Conservation (phyloP, 1,139 yeast genomes). For the Magnusiomyces magnusii region DNA sequence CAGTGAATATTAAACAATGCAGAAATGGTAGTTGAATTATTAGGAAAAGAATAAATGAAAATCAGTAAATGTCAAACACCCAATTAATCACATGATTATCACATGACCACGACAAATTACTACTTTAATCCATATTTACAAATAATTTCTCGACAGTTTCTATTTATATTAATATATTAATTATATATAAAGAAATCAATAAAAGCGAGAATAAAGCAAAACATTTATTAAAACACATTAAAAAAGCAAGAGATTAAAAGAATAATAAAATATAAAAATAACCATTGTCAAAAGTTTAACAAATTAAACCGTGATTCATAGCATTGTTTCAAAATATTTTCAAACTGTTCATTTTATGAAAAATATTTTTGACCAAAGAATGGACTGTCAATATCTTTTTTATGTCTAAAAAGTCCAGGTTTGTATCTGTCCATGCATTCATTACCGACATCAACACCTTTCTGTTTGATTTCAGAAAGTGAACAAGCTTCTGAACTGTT, state of each 20-base stretch:
- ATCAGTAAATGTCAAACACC: too few relatives aligned
- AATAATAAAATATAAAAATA: not conserved
- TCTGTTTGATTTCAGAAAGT: not conserved
- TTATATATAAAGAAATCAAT: not conserved
- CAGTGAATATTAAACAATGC: too few relatives aligned
- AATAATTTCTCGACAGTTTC: too few relatives aligned
- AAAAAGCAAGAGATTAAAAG: not conserved
- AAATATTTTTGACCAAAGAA: not conserved
- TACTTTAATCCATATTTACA: too few relatives aligned
- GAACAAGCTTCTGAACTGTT: not conserved
- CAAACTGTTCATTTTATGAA: not conserved
- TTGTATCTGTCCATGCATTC: not conserved
- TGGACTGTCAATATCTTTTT: not conserved
- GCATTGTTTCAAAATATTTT: not conserved
- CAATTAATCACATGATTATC: too few relatives aligned
- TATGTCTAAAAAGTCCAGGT: not conserved
- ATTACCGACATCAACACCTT: not conserved
- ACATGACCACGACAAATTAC: too few relatives aligned
- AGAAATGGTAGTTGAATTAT: too few relatives aligned
- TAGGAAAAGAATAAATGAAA: too few relatives aligned
- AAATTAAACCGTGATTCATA: constrained; percentile 2
- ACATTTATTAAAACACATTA: not conserved
- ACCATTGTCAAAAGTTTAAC: not conserved
- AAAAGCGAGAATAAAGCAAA: not conserved
- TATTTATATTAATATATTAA: too few relatives aligned